phyloP scores from a whole-genome alignment of 257 asterid species.

The Handroanthus guayacan region DNA sequence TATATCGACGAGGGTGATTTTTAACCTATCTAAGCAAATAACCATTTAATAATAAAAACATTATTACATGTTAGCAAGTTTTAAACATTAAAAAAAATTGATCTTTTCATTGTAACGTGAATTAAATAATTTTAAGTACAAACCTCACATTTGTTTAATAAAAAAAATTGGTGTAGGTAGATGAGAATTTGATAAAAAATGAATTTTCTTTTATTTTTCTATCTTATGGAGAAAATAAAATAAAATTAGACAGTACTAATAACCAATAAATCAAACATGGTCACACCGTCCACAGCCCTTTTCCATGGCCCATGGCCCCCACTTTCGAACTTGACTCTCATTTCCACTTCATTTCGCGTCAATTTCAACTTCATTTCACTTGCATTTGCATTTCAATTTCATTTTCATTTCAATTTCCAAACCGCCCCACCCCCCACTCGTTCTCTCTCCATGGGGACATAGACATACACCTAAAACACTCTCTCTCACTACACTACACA shows the following conservation, averaged over 20 bases:
- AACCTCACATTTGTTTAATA: no score
- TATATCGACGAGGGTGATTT: no score
- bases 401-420: conserved; percentile 24
- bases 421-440: conserved; percentile 6
- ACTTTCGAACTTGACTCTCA: conserved; percentile 26
- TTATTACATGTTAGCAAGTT: no score
- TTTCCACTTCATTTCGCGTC: conserved; percentile 33
- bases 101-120: neutral
- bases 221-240: neutral
- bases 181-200: no score
- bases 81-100: no score
- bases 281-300: conserved; percentile 32
- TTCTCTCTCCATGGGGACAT: conserved; percentile 14
- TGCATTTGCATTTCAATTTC: conserved; percentile 15
- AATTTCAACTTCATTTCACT: conserved; percentile 36
- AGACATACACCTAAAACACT: conserved; percentile 30
- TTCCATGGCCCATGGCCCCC: conserved; percentile 30
- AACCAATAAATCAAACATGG: conserved; percentile 17
- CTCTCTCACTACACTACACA: conserved; percentile 25
- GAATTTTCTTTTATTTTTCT: no score
- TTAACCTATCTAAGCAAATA: no score
- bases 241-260: neutral
- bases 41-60: no score
- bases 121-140: no score
- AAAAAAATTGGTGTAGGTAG: no score